Base-by-base conservation (phyloP, 768 basidiomycete species). In the Boletales sp. region DNA sequence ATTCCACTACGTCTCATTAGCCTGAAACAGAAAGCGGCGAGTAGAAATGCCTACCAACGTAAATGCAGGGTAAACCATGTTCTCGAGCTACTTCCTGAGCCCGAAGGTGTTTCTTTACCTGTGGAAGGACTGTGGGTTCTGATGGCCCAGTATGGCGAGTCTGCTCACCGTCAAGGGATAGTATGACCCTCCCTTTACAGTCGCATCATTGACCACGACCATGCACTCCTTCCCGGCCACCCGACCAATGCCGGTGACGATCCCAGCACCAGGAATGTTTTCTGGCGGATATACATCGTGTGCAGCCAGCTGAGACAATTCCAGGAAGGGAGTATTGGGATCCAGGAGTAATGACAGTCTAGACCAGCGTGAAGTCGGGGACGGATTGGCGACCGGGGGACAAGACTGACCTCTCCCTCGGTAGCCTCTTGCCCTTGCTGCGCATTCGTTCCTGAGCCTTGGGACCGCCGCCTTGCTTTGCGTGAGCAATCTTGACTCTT, bases 81-180 rank as follows among this genome's bases (percentile, higher is more conserved):
- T 95, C 92, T 51, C 84, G 74, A n/a, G 94, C 94, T 54, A 97
- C 85, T 65, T 96, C 91, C 64, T 97, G 94, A 0, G 94, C 94
- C 17, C 94, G 82, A 21, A 97, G 70, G 59, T 97, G 94, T 66
- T 97, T 97, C 82, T 96, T 97, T 58, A 97, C 88, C 81, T 87
- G 49, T 9, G 32, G 33, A 30, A 54, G 46, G 41, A 33, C 15
- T 2, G 32, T 62, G 38, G 50, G 33, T 15, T 3, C 14, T 25
- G n/a, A 32, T 6, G n/a, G 18, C 5, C 17, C 19, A 42, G 39
- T n/a, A 17, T 4, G 37, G 36, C 8, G 38, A 19, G n/a, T 4
- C 19, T 14, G 33, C 75, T 50, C 53, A 83, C 90, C 14, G 90
- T 93, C 44, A 94, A 68, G 18, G 91, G 93, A 62, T 92, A 91